These are phyloP conservation scores for Cercospora nicotianae DNA, from an alignment of 2,329 filamentous ascomycete species.

Conservation along the genomic window DNA sequence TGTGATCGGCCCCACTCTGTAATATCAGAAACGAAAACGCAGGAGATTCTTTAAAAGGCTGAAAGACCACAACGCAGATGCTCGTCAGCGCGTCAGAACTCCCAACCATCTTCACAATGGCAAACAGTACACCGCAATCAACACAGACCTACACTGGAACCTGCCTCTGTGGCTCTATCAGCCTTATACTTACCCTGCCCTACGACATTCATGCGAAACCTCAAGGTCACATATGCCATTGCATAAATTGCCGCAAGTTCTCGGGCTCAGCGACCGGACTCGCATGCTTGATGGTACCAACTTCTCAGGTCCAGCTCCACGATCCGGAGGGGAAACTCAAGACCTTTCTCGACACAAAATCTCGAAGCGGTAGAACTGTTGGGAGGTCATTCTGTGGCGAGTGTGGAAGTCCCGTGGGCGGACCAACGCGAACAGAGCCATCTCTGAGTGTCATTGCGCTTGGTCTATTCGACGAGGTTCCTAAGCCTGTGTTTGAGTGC, in stretches of 20 bases:
- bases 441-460: constrained; percentile 20
- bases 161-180: constrained; percentile 39
- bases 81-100: not conserved
- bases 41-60: not conserved
- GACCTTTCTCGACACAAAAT: constrained; percentile 21
- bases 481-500: constrained; percentile 23
- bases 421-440: constrained; percentile 1
- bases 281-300: constrained; percentile 15
- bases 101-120: not conserved
- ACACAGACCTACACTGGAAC: constrained; percentile 16
- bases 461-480: constrained; percentile 23
- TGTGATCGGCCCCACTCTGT: not conserved
- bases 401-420: constrained; percentile 22
- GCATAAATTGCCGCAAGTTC: constrained; percentile 48
- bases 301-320: constrained; percentile 14
- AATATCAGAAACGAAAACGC: not conserved
- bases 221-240: constrained; percentile 49
- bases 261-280: constrained; percentile 35
- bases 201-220: constrained; percentile 46
- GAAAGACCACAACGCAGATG: not conserved
- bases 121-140: not conserved
- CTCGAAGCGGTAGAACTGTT: constrained; percentile 20
- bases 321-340: constrained; percentile 21
- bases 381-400: constrained; percentile 24
- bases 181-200: constrained; percentile 19